These are phyloP conservation scores for Piloderma croceum DNA, from an alignment of 768 basidiomycete species.

Conservation along the genomic window DNA sequence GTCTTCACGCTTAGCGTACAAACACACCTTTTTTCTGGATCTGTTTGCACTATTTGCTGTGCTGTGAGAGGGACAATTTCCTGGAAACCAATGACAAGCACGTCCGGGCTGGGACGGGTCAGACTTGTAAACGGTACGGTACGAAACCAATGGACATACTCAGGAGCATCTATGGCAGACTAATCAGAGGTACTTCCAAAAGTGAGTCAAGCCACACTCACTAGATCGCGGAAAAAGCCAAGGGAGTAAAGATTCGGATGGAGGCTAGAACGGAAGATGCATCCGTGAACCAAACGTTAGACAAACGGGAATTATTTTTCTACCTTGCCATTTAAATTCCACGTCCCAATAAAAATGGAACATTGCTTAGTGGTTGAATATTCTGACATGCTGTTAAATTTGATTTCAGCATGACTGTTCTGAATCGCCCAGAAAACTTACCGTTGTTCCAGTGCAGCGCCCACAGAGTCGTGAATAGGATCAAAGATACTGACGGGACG, in stretches of 20 bases:
- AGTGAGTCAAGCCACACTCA: slow-evolving; percentile 33
- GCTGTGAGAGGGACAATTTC: slow-evolving; percentile 98
- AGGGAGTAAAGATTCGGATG: slow-evolving; percentile 75
- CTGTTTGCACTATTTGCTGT: slow-evolving; percentile 92
- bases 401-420: neutral
- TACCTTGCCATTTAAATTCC: slow-evolving; percentile 93
- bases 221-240: slow-evolving; percentile 88
- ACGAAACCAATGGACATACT: slow-evolving; percentile 35
- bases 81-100: slow-evolving; percentile 89
- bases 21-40: slow-evolving; percentile 80
- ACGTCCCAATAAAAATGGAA: slow-evolving; percentile 83
- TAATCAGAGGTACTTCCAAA: neutral
- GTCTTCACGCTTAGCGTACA: neutral
- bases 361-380: slow-evolving; percentile 76
- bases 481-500: slow-evolving; percentile 87
- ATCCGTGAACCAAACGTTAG: slow-evolving; percentile 1
- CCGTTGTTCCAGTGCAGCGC: slow-evolving; percentile 66
- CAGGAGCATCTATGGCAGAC: slow-evolving; percentile 28
- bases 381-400: slow-evolving; percentile 55
- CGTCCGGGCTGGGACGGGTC: slow-evolving; percentile 59
- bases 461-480: slow-evolving; percentile 86
- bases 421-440: slow-evolving; percentile 26
- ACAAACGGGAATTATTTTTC: slow-evolving; percentile 15
- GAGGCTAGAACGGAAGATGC: slow-evolving; percentile 39
- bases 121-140: slow-evolving; percentile 8